Evolutionary conservation across 768 basidiomycete species (phyloP).

Genomic region (Amyloporia xantha): DNA sequence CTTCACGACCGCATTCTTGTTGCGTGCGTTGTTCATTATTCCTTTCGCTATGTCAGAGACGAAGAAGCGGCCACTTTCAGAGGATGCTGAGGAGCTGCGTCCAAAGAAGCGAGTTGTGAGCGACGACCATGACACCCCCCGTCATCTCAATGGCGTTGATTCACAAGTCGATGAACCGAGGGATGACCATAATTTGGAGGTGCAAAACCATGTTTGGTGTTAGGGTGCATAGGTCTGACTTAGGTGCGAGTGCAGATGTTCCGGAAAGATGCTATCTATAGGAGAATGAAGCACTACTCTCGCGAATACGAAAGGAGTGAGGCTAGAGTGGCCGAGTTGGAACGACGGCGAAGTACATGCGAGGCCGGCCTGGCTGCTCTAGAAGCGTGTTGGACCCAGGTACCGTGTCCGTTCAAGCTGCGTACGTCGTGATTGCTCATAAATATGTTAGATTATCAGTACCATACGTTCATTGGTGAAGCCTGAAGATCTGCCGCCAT

Average conservation of each 20-base stretch:
- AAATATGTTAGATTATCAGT: conserved; percentile 17
- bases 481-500: conserved; percentile 20
- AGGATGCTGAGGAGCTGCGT: conserved; percentile 17
- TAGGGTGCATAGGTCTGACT: background rate
- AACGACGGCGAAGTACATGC: conserved; percentile 20
- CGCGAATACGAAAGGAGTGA: conserved; percentile 24
- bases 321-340: conserved; percentile 22
- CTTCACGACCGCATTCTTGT: background rate
- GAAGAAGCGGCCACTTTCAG: conserved; percentile 21
- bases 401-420: background rate
- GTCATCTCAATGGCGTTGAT: conserved; percentile 19
- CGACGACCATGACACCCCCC: conserved; percentile 18
- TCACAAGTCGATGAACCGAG: conserved; percentile 23
- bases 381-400: conserved; percentile 27
- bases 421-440: background rate
- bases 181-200: conserved; percentile 24
- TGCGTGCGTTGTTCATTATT: background rate
- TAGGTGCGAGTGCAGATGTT: conserved; percentile 15
- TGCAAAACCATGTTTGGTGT: conserved; percentile 3
- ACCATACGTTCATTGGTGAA: conserved; percentile 23
- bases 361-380: conserved; percentile 24
- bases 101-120: conserved; percentile 25
- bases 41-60: conserved; percentile 1
- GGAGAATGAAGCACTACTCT: conserved; percentile 27
- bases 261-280: conserved; percentile 26